Base-by-base conservation (phyloP, 805 yeast species). In the Ogataea philodendri region DNA sequence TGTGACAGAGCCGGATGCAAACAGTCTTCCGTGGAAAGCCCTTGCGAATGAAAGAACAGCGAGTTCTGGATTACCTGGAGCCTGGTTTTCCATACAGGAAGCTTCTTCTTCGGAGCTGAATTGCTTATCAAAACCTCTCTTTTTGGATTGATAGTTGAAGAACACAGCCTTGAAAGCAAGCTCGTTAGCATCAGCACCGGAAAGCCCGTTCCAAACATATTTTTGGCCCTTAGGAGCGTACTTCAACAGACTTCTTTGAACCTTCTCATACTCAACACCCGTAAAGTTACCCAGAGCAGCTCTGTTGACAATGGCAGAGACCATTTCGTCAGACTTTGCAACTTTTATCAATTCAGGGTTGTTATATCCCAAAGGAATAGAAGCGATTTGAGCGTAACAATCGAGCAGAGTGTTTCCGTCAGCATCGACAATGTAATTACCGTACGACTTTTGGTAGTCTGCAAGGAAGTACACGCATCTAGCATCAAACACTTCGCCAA, bases 1-100 rank as follows among this genome's bases (percentile, higher is more conserved):
- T 24, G 97, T 89, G 48, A 86, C 78, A 5, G 96, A 84, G 27
- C 85, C 88, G 37, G 95, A 76, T 15, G 96, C 97, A 66, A 89
- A 87, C 46, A 88, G 66, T 65, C 97, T 79, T 47, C 97, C 97
- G 60, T 89, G 97, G 84, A 89, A 90, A 19, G 93, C 93, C 48
- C 78, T 73, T 62, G 80, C 79, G 66, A 89, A 89, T 5, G 96
- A 87, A 48, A 90, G 57, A 44, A 89, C 83, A 32, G 95, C 87
- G 50, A 84, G 64, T 22, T 83, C 84, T 22, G 96, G 95, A 30
- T 95, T 74, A 39, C 96, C 96, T 34, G 97, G 97, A 17, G 85
- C 74, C 50, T 71, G 66, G 62, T 87, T 87, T 46, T 72, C 66
- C 97, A 89, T 89, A 40, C 81, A 81, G 3, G 89, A 65, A 13